Percentiles rank a stretch among this genome's conserved stretches.
phyloP scores from a whole-genome alignment of 1,139 yeast genomes.

The Geotrichum cucujoidarum region DNA sequence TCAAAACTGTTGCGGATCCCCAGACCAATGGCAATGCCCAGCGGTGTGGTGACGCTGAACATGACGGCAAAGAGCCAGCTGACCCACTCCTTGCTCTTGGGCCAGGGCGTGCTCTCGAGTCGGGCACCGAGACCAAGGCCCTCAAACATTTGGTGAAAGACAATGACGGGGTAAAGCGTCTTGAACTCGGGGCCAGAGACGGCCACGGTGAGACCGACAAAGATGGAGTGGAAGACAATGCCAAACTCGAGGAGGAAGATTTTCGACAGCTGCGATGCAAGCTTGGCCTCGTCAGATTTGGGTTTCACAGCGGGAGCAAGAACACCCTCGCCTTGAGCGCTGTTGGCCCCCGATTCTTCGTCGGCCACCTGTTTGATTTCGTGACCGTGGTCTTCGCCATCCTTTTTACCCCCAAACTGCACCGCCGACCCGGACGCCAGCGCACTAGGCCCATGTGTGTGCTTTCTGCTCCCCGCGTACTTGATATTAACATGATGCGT shows the following conservation, averaged over 20 bases:
- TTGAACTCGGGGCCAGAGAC: slow-evolving; percentile 70
- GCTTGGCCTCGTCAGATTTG: slow-evolving; percentile 10
- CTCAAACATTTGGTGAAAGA: slow-evolving; percentile 89
- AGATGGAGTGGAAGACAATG: slow-evolving; percentile 72
- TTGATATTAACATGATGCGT: slow-evolving; percentile 10
- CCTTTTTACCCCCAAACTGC: neutral
- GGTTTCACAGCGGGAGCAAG: neutral
- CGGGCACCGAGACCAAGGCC: slow-evolving; percentile 90
- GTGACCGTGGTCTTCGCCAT: neutral
- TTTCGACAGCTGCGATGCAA: slow-evolving; percentile 39
- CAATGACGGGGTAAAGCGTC: slow-evolving; percentile 70
- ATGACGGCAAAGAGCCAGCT: slow-evolving; percentile 58
- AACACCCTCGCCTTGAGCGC: too few species aligned
- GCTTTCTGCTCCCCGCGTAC: slow-evolving; percentile 10
- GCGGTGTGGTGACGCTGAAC: slow-evolving; percentile 71
- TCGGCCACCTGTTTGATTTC: neutral
- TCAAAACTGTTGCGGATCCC: slow-evolving; percentile 70
- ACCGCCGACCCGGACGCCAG: slow-evolving; percentile 12
- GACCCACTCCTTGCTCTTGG: slow-evolving; percentile 42
- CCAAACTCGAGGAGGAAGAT: slow-evolving; percentile 73
- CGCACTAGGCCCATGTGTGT: slow-evolving; percentile 31
- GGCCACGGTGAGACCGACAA: slow-evolving; percentile 71
- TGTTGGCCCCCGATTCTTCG: neutral
- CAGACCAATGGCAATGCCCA: slow-evolving; percentile 79
- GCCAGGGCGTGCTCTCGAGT: slow-evolving; percentile 70